Conservation (phyloP, 1,284 basidiomycete species). For the Mycena sp. region DNA sequence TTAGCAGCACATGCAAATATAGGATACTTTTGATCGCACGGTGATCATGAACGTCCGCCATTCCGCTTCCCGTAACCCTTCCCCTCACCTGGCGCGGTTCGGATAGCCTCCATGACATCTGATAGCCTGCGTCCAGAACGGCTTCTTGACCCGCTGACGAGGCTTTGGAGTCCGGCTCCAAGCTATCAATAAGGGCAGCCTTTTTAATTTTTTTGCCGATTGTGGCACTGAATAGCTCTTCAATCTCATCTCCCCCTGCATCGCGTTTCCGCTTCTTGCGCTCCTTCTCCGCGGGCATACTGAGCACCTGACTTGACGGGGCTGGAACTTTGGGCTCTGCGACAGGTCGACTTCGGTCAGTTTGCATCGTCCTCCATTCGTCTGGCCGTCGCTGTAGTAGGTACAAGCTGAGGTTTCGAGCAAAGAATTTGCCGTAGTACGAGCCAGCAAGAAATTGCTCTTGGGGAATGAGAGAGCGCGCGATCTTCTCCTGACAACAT, state of each 20-base stretch:
- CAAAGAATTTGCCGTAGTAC: constrained; percentile 89
- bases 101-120: constrained; percentile 55
- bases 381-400: constrained; percentile 82
- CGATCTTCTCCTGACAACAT: constrained; percentile 85
- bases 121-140: constrained; percentile 44
- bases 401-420: constrained; percentile 80
- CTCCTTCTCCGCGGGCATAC: background rate
- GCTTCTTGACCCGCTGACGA: constrained; percentile 24
- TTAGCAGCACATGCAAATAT: constrained; percentile 1
- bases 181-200: constrained; percentile 46
- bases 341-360: constrained; percentile 40
- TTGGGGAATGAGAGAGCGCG: constrained; percentile 76
- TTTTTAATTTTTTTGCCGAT: constrained; percentile 68
- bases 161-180: constrained; percentile 21
- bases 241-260: constrained; percentile 70
- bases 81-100: constrained; percentile 50
- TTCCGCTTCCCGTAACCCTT: constrained; percentile 27
- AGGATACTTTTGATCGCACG: constrained; percentile 18
- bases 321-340: constrained; percentile 15
- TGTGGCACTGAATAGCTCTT: constrained; percentile 68
- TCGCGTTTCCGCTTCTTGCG: constrained; percentile 35
- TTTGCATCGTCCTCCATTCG: constrained; percentile 79
- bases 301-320: constrained; percentile 7
- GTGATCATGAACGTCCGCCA: constrained; percentile 1
- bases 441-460: constrained; percentile 78